A percentile compares a stretch with the other conserved stretches of the same genome.
phyloP scores from a whole-genome alignment of 345 rosid species.

The Lumnitzera littorea region DNA sequence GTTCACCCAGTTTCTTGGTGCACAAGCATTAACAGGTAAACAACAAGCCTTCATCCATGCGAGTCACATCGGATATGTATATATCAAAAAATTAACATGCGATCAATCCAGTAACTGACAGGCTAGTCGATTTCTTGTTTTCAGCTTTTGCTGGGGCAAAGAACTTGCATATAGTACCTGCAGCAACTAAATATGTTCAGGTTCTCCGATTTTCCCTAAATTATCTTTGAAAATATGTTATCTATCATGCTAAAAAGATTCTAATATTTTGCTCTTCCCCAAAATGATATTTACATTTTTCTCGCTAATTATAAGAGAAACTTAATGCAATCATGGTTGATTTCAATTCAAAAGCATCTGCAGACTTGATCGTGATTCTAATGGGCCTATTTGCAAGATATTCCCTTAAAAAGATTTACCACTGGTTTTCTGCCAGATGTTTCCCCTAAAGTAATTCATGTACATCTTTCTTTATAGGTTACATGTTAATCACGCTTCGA shows the following conservation, averaged over 20 bases:
- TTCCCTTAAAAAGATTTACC: too few relatives aligned
- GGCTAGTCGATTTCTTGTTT: conserved; percentile 7
- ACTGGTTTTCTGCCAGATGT: too few relatives aligned
- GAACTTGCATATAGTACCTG: conserved; percentile 64
- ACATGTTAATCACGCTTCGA: too few relatives aligned
- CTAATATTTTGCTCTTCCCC: not conserved
- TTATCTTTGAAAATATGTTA: not conserved
- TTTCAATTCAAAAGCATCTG: too few relatives aligned
- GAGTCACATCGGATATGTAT: not conserved
- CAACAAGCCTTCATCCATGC: not conserved
- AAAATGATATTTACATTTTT: too few relatives aligned
- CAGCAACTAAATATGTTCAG: conserved; percentile 83
- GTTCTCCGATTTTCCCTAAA: conserved; percentile 16
- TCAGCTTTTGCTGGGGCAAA: conserved; percentile 81
- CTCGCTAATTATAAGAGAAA: too few relatives aligned
- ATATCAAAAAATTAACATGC: not conserved
- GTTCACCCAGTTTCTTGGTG: conserved; percentile 59
- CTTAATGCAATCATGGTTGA: too few relatives aligned
- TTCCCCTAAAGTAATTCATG: too few relatives aligned
- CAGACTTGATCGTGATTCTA: too few relatives aligned
- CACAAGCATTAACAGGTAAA: conserved; percentile 73
- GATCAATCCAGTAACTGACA: not conserved
- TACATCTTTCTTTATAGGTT: too few relatives aligned
- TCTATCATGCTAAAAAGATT: not conserved
- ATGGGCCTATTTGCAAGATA: too few relatives aligned